Percentiles rank a stretch among this genome's conserved stretches.
These are phyloP conservation scores for Sindora glabra DNA, from an alignment of 306 rosid genomes.

Conservation along the genomic window DNA sequence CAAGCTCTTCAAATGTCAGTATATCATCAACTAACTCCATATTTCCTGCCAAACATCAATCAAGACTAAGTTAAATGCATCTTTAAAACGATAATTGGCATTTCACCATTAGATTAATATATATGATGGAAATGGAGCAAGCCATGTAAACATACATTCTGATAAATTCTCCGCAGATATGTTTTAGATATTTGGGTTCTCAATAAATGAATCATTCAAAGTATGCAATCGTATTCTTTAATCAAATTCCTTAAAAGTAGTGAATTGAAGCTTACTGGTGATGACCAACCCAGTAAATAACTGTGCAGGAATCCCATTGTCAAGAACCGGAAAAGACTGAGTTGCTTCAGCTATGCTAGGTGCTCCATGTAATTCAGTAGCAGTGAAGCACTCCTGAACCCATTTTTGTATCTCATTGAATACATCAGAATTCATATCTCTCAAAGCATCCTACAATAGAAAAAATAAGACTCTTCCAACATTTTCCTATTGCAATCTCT, in stretches of 20 bases:
- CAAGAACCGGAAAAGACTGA: constrained; percentile 51
- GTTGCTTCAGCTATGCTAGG: constrained; percentile 44
- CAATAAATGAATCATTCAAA: constrained; percentile 2
- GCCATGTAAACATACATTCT: background rate
- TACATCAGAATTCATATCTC: constrained; percentile 47
- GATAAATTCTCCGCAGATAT: background rate
- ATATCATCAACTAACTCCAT: constrained; percentile 88
- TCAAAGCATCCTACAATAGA: constrained; percentile 51
- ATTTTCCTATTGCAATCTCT: background rate
- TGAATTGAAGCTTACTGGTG: constrained; percentile 50
- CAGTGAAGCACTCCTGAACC: constrained; percentile 52
- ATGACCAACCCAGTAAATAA: constrained; percentile 64
- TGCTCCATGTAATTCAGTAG: constrained; percentile 36
- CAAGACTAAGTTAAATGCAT: background rate
- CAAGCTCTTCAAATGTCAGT: constrained; percentile 75
- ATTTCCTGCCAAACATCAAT: constrained; percentile 53
- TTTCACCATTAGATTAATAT: background rate
- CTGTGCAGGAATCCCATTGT: constrained; percentile 28
- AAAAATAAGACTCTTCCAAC: background rate
- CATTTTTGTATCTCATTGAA: constrained; percentile 56
- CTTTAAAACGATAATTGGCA: background rate
- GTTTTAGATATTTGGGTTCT: background rate
- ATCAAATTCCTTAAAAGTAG: background rate
- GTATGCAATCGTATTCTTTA: background rate
- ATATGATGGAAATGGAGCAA: constrained; percentile 7